A percentile compares a stretch with the other conserved stretches of the same genome.
Evolutionary conservation across 1,139 yeast genomes (phyloP).

Genomic region (Candida labiduridarum): DNA sequence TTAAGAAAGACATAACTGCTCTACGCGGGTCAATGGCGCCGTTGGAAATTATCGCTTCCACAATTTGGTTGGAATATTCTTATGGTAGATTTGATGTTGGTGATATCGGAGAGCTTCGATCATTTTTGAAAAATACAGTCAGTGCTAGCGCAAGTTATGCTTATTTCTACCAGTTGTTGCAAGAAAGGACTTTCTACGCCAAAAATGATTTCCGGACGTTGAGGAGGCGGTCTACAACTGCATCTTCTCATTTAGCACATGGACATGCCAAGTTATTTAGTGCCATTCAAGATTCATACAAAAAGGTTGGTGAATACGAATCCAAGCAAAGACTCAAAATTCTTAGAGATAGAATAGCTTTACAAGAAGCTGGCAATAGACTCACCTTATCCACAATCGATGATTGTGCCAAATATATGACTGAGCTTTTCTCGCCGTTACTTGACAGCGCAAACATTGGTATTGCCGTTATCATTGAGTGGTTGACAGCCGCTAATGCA

Average conservation of each 20-base stretch:
- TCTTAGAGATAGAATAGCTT: conserved; percentile 24
- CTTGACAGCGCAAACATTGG: conserved; percentile 23
- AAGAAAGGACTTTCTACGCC: conserved; percentile 28
- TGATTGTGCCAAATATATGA: conserved; percentile 21
- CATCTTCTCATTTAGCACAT: conserved; percentile 17
- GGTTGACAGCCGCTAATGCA: conserved; percentile 35
- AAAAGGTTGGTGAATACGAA: conserved; percentile 36
- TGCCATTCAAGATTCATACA: conserved; percentile 33
- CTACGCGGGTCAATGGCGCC: conserved; percentile 24
- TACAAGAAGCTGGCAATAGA: conserved; percentile 18
- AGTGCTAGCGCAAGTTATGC: conserved; percentile 30
- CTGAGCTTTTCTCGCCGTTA: conserved; percentile 23
- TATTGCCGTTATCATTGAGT: conserved; percentile 21
- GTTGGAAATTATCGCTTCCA: conserved; percentile 24
- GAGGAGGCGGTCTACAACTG: conserved; percentile 18
- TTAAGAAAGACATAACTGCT: conserved; percentile 22
- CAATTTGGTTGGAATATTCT: conserved; percentile 28
- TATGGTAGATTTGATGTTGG: conserved; percentile 34
- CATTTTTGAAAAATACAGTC: conserved; percentile 26
- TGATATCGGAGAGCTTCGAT: conserved; percentile 30
- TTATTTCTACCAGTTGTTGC: conserved; percentile 34
- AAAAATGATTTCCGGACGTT: conserved; percentile 17
- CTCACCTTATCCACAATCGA: conserved; percentile 29
- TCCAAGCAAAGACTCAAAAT: conserved; percentile 23
- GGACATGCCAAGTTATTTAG: conserved; percentile 24